These are phyloP conservation scores for Cryptococcus maquisensis DNA, from an alignment of 1,284 basidiomycete species.

Conservation along the genomic window DNA sequence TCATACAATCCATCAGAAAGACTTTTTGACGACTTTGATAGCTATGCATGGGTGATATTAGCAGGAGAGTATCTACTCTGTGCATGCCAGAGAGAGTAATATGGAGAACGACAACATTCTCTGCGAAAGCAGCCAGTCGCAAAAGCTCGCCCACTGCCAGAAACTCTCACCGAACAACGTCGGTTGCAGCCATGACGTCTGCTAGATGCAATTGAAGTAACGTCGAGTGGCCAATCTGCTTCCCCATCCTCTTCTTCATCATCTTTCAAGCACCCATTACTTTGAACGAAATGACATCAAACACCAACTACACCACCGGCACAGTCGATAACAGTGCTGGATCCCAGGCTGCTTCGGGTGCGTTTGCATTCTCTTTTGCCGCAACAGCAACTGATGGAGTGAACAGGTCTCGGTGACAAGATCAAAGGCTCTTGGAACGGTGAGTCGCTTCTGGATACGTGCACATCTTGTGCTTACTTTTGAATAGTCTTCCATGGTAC, in stretches of 20 bases:
- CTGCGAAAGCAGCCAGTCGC: too few relatives aligned
- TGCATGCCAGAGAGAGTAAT: too few relatives aligned
- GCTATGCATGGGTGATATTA: too few relatives aligned
- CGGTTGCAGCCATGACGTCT: too few relatives aligned
- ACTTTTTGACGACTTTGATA: too few relatives aligned
- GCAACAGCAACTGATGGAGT: too few relatives aligned
- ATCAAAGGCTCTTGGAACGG: conserved; percentile 27
- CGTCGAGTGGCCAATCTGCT: neutral
- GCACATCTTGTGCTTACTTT: neutral
- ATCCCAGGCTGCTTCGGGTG: conserved; percentile 11
- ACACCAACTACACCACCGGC: conserved; percentile 11
- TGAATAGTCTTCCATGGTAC: conserved; percentile 20
- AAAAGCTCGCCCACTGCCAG: too few relatives aligned
- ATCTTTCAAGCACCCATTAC: neutral
- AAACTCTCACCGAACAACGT: too few relatives aligned
- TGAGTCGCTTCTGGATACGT: conserved; percentile 1
- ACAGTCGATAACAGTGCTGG: conserved; percentile 8
- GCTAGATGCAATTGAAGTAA: too few relatives aligned
- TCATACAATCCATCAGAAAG: too few relatives aligned
- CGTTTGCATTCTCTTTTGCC: neutral
- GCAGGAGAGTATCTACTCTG: too few relatives aligned
- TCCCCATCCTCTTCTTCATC: neutral
- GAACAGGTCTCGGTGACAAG: conserved; percentile 25
- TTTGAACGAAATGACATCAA: conserved; percentile 4
- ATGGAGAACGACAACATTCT: too few relatives aligned